phyloP scores from a whole-genome alignment of 2,329 filamentous ascomycete species.

The Fusarium torreyae region DNA sequence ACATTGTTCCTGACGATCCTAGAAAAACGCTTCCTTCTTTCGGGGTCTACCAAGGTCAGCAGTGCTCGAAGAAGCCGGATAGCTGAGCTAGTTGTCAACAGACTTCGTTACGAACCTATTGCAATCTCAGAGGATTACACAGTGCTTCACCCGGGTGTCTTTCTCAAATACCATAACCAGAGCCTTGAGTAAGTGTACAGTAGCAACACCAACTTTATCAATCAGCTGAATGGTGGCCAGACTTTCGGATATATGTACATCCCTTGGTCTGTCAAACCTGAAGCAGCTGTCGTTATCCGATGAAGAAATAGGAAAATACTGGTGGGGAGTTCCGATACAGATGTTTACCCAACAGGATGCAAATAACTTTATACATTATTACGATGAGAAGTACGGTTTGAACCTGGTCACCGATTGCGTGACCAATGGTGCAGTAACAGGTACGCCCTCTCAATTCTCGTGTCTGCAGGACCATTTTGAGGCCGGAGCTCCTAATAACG shows the following conservation, averaged over 20 bases:
- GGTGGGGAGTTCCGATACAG: neutral
- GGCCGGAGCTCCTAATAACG: neutral
- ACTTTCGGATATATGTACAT: constrained; percentile 1
- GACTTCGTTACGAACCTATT: constrained; percentile 2
- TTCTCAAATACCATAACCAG: neutral
- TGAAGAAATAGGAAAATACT: constrained; percentile 1
- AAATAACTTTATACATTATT: neutral
- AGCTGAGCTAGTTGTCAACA: neutral
- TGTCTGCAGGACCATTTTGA: neutral
- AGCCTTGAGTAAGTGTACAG: neutral
- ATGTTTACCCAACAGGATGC: neutral
- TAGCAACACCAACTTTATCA: neutral
- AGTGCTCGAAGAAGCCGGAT: neutral
- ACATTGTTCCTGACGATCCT: neutral
- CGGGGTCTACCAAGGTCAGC: neutral
- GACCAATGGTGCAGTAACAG: neutral
- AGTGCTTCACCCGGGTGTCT: constrained; percentile 2
- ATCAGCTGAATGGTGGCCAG: neutral
- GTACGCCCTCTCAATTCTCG: neutral
- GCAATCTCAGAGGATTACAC: neutral
- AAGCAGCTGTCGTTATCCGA: neutral
- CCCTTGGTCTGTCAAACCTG: neutral
- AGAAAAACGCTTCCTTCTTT: neutral
- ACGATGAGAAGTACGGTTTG: neutral
- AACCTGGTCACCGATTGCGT: neutral